Base-by-base conservation (phyloP, 768 basidiomycete genomes). In the Kwoniella sp. region DNA sequence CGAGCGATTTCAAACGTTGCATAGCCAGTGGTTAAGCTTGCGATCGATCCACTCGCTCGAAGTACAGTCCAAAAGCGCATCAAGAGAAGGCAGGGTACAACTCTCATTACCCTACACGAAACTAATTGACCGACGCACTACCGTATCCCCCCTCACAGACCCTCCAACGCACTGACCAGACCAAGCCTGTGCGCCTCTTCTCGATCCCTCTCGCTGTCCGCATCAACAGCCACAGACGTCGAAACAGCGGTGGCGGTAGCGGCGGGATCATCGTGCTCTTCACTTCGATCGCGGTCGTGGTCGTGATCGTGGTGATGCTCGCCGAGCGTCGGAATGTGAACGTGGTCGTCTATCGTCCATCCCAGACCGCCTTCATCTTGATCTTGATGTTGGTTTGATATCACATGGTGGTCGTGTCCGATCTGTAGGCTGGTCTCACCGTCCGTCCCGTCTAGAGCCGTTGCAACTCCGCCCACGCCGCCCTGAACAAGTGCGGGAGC, bases 161-260 rank as follows among this genome's bases (percentile, higher is more conserved):
- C 62, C 28, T 63, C 55, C 31, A 63, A 28, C 4, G 62, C 62
- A 29, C 56, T 63, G 45, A 63, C 62, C 25, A 63, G 34, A 51
- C 62, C 62, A 22, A 63, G 50, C 17, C 62, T 50, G 20, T 55
- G 55, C 45, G 45, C 38, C 41, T 63, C 62, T 22, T 47, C 47
- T 47, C 41, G 48, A 11, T 63, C 28, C 17, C 25, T 45, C 41
- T 7, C 34, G 13, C 5, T 37, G 13, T 37, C 34, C 34, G 41
- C 41, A 45, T 45, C 8, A 45, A 3, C 41, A 45, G 41, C 34
- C 34, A 37, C 34, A n/a, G n/a, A n/a, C n/a, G n/a, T n/a, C n/a
- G n/a, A n/a, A n/a, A n/a, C n/a, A n/a, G n/a, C n/a, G n/a, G n/a
- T n/a, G n/a, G n/a, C n/a, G n/a, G n/a, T n/a, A n/a, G n/a, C n/a